Percentiles rank a stretch among this genome's conserved stretches.
phyloP scores from a whole-genome alignment of 345 rosid species.

The Populus alba region DNA sequence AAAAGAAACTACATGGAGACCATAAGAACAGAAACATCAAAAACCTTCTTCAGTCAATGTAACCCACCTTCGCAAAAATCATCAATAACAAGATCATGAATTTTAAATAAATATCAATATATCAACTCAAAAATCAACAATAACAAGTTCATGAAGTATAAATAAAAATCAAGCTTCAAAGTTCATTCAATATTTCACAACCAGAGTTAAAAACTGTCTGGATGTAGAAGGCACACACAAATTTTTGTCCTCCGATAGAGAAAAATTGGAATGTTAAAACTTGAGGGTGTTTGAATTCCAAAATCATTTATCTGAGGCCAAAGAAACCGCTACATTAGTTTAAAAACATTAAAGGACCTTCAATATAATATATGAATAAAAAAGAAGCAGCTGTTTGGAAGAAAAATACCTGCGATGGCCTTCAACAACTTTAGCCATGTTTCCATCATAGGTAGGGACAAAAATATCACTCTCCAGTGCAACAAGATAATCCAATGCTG shows the following conservation, averaged over 20 bases:
- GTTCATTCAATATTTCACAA: constrained; percentile 2
- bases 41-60: neutral
- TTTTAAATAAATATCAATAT: neutral
- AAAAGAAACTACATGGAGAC: neutral
- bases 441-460: constrained; percentile 93
- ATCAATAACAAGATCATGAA: neutral
- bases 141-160: neutral
- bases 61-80: neutral
- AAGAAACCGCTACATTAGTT: constrained; percentile 5
- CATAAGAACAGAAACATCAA: neutral
- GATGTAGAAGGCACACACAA: constrained; percentile 5
- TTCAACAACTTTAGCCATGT: constrained; percentile 99
- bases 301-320: constrained; percentile 21
- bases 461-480: constrained; percentile 92
- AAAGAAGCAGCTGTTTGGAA: neutral
- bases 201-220: constrained; percentile 10
- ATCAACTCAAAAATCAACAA: neutral
- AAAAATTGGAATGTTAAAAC: constrained; percentile 6
- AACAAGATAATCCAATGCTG: constrained; percentile 93
- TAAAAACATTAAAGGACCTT: neutral
- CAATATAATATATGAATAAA: neutral
- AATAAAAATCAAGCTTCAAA: neutral
- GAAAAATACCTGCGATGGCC: constrained; percentile 86
- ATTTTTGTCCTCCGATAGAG: constrained; percentile 8
- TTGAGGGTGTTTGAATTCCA: constrained; percentile 6